Evolutionary conservation across 768 basidiomycete species (phyloP).

Genomic region (Leccinum incarnatum): DNA sequence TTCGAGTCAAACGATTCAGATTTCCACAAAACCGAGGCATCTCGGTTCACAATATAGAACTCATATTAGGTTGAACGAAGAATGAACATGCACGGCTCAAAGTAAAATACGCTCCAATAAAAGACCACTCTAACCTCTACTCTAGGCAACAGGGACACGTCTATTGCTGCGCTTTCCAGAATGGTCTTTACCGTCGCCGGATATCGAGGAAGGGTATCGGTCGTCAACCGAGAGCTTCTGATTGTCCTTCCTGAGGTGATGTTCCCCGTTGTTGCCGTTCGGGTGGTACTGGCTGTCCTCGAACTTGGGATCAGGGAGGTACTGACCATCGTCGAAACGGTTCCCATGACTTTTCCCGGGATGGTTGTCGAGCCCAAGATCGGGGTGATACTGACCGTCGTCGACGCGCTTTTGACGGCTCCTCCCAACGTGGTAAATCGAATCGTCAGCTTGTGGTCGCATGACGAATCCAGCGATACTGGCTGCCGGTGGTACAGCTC

Average conservation of each 20-base stretch:
- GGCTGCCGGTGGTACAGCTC: not conserved
- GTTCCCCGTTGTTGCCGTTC: not conserved
- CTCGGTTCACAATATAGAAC: not conserved
- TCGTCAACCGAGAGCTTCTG: conserved; percentile 1
- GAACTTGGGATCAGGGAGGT: conserved; percentile 9
- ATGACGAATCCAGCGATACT: not conserved
- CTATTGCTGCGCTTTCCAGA: conserved; percentile 4
- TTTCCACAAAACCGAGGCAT: not conserved
- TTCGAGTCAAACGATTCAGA: not conserved
- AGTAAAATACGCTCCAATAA: conserved; percentile 4
- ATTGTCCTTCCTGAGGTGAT: not conserved
- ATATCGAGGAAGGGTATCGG: not conserved
- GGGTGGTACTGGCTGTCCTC: not conserved
- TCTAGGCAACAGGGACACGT: not conserved
- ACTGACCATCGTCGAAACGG: conserved; percentile 13
- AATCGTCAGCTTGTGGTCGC: not conserved
- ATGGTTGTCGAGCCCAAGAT: conserved; percentile 5
- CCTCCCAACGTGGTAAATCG: not conserved
- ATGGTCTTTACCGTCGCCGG: conserved; percentile 9
- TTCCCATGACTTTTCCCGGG: not conserved
- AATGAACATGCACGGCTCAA: conserved; percentile 13
- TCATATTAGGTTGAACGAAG: conserved; percentile 3
- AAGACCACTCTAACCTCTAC: not conserved
- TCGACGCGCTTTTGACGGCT: conserved; percentile 4
- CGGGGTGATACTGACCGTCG: conserved; percentile 11